Evolutionary conservation across 2,329 filamentous ascomycete genomes (phyloP).

Genomic region (Lecanicillium sp.): DNA sequence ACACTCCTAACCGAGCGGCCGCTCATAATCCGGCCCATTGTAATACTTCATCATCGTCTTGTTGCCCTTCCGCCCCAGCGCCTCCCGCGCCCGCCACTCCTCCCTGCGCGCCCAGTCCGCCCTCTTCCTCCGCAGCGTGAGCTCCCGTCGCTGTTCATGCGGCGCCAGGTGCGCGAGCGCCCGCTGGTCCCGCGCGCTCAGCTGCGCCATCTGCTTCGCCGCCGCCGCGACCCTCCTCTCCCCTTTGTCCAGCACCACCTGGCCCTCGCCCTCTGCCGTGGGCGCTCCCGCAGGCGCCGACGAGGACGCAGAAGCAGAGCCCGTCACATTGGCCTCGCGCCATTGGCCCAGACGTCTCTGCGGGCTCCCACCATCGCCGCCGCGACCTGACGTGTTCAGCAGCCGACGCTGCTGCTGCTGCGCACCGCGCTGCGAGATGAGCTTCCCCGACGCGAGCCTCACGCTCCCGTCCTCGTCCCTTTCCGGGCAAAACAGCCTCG

Average conservation of each 20-base stretch:
- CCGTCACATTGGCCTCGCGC: no score
- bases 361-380: no score
- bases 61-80: slow-evolving; percentile 10
- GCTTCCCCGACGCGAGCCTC: slow-evolving; percentile 2
- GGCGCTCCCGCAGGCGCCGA: background rate
- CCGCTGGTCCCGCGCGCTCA: slow-evolving; percentile 8
- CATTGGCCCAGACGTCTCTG: no score
- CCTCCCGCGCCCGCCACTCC: background rate
- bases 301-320: background rate
- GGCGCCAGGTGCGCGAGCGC: slow-evolving; percentile 11
- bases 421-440: slow-evolving; percentile 8
- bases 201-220: slow-evolving; percentile 8
- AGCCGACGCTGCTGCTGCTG: background rate
- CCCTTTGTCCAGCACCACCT: background rate
- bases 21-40: background rate
- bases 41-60: slow-evolving; percentile 10
- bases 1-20: background rate
- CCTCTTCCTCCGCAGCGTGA: slow-evolving; percentile 4
- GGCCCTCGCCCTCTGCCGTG: background rate
- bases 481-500: background rate
- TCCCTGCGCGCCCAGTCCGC: background rate
- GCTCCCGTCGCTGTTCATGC: slow-evolving; percentile 7
- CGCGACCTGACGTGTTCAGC: background rate
- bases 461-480: slow-evolving; percentile 4
- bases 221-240: background rate